Evolutionary conservation across 805 yeast species (phyloP).

Genomic region (Candida chilensis): DNA sequence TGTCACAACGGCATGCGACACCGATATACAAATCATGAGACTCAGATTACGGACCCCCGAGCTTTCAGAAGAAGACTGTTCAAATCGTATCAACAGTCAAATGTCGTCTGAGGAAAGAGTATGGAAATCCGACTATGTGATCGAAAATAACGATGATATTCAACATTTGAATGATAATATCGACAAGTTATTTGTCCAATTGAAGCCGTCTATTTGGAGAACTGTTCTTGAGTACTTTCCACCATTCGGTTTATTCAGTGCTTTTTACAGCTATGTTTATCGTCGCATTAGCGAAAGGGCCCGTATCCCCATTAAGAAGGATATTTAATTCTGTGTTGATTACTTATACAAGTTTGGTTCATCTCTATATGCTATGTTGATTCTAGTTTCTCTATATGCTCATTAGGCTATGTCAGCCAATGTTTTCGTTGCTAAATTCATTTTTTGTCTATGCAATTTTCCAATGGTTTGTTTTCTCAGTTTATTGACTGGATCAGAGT

Average conservation of each 20-base stretch:
- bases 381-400: too few relatives aligned
- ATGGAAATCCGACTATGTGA: slow-evolving; percentile 50
- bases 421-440: slow-evolving; percentile 15
- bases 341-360: too few relatives aligned
- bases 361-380: too few relatives aligned
- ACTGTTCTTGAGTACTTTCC: slow-evolving; percentile 30
- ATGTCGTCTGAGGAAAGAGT: slow-evolving; percentile 55
- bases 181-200: slow-evolving; percentile 11
- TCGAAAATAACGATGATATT: slow-evolving; percentile 46
- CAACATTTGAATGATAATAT: slow-evolving; percentile 12
- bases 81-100: slow-evolving; percentile 67
- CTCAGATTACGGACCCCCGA: slow-evolving; percentile 60
- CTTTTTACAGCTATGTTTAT: too few relatives aligned
- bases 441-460: slow-evolving; percentile 14
- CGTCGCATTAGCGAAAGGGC: too few relatives aligned
- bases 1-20: slow-evolving; percentile 57
- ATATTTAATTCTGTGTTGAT: too few relatives aligned
- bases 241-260: slow-evolving; percentile 20
- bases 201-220: slow-evolving; percentile 11
- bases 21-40: slow-evolving; percentile 51
- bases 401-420: too few relatives aligned
- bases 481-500: slow-evolving; percentile 7
- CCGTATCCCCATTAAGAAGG: slow-evolving; percentile 17
- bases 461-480: slow-evolving; percentile 11
- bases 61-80: slow-evolving; percentile 56